A percentile compares a stretch with the other conserved stretches of the same genome.
These are phyloP conservation scores for Trichoderma koningiopsis DNA, from an alignment of 2,329 filamentous ascomycete genomes.

Conservation along the genomic window DNA sequence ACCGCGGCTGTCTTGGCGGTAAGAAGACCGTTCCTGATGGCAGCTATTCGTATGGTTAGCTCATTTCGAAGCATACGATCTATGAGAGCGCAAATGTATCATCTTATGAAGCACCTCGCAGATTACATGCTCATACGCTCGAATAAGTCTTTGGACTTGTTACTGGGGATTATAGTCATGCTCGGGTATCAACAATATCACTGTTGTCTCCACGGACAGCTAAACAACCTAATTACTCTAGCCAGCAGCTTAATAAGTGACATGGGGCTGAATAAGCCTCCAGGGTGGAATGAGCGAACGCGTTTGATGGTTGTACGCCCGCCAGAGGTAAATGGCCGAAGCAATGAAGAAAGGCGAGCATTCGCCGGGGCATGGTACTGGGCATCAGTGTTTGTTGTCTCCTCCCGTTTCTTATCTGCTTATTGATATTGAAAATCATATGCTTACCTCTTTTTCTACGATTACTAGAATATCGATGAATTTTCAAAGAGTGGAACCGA, in stretches of 20 bases:
- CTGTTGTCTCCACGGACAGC: constrained; percentile 55
- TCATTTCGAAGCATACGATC: constrained; percentile 50
- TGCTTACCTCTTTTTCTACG: neutral
- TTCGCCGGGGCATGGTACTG: constrained; percentile 58
- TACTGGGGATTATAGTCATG: constrained; percentile 53
- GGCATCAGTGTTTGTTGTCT: constrained; percentile 50
- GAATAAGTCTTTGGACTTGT: constrained; percentile 52
- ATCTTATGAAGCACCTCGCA: constrained; percentile 48
- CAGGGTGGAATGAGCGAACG: constrained; percentile 46
- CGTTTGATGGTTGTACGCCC: constrained; percentile 47
- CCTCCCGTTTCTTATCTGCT: neutral
- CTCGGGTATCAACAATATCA: constrained; percentile 57
- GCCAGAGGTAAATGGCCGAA: constrained; percentile 43
- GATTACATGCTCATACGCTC: constrained; percentile 54
- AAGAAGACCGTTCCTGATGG: constrained; percentile 51
- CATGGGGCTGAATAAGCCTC: constrained; percentile 48
- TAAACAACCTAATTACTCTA: constrained; percentile 54
- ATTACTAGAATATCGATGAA: constrained; percentile 43
- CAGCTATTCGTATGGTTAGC: constrained; percentile 53
- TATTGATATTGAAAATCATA: neutral
- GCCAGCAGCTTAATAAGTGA: constrained; percentile 51
- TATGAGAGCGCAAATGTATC: constrained; percentile 54
- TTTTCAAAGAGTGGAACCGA: constrained; percentile 49
- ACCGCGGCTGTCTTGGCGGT: constrained; percentile 43
- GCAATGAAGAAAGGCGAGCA: constrained; percentile 55